Base-by-base conservation (phyloP, 495 filamentous ascomycete genomes). In the Talaromyces stipitatus region DNA sequence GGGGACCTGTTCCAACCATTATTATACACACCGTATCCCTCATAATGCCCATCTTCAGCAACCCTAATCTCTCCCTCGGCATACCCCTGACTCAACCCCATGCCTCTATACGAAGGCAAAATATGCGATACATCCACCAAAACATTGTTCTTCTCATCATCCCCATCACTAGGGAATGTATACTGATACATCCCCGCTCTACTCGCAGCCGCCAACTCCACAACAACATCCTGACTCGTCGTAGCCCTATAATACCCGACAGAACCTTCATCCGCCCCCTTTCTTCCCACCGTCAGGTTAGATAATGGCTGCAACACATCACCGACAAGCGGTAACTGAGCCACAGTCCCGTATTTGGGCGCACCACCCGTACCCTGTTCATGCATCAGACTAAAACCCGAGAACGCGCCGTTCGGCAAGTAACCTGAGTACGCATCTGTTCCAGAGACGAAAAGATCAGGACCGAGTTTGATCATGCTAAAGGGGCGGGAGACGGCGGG, bases 311-410 rank as follows among this genome's bases (percentile, higher is more conserved):
- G 78, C 4, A 55, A 57, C 55, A 84, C 63, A 16, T 76, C 69
- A 2, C 81, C 79, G 0, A 79, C 56, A 2, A 84, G 67, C 1
- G 87, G 85, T 64, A 89, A 74, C 60, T 90, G 87, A 4, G 80
- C 74, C 16, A 90, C 82, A 2, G 69, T 83, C 0, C 86, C 86
- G 57, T 89, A 90, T 68, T 88, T 90, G 1, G 86, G 85, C 2
- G 85, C 85, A 11, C 87, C 87, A 2, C 87, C 87, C 8, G 84
- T 91, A 3, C 87, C 87, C 51, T 81, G 83, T 65, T 89, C 86
- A 62, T 90, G 87, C 76, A 88, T 84, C 75, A 89, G 72, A 41
- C 81, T 85, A 67, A 90, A 89, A 8, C 83, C 87, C 7, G 79
- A 83, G 60, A 90, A 80, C 12, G 78, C 76, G 6, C 85, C 85